These are phyloP conservation scores for Cymbidium sinense DNA, from an alignment of 106 monocot genomes.

Conservation along the genomic window DNA sequence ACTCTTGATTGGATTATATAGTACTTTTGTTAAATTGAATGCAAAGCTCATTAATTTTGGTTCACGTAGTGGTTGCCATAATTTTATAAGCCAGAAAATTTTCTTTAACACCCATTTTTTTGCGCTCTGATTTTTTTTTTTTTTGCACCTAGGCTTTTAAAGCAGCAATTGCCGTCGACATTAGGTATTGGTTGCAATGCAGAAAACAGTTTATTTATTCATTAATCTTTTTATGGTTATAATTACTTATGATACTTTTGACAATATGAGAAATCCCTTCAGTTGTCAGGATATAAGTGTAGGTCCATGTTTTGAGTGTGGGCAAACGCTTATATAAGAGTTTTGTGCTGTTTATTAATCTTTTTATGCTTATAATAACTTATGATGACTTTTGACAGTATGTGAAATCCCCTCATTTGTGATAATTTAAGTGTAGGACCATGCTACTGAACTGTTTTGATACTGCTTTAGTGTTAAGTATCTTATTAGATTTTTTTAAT, in stretches of 20 bases:
- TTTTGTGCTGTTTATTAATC: not conserved
- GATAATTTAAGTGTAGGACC: not conserved
- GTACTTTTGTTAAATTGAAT: not conserved
- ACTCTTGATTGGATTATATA: not conserved
- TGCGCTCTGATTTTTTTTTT: not conserved
- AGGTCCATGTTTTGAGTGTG: no score
- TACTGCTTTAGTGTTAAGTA: no score
- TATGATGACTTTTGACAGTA: not conserved
- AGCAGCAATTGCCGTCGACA: not conserved
- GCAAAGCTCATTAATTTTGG: no score
- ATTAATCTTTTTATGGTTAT: not conserved
- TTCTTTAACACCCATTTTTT: not conserved
- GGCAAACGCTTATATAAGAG: no score
- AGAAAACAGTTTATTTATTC: not conserved
- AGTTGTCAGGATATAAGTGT: not conserved
- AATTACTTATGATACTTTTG: not conserved
- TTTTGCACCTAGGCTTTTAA: not conserved
- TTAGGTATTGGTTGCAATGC: not conserved
- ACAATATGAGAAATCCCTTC: no score
- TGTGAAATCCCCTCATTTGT: not conserved
- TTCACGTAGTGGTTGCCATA: not conserved
- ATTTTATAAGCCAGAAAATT: not conserved
- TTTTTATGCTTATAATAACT: not conserved
- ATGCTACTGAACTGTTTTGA: not conserved
- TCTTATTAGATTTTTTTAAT: not conserved